Conservation (phyloP, 805 yeast genomes). For the Myxozyma neotropica region DNA sequence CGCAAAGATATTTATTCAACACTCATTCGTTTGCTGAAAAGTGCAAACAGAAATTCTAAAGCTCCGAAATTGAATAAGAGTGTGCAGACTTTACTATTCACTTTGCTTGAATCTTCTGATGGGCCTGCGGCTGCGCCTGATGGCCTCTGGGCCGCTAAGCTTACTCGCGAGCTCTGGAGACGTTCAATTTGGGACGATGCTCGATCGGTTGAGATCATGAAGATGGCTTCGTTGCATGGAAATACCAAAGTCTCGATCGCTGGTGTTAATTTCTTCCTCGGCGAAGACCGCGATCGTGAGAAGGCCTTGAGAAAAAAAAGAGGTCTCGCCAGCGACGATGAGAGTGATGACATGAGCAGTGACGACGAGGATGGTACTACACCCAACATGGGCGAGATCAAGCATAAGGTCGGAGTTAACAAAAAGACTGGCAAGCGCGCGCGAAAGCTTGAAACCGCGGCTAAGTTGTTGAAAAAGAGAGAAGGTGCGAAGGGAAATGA, state of each 20-base stretch:
- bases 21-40: constrained; percentile 73
- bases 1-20: constrained; percentile 82
- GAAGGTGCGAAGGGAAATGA: constrained; percentile 49
- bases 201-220: constrained; percentile 95
- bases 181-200: constrained; percentile 98
- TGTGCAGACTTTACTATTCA: constrained; percentile 90
- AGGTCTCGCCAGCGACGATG: constrained; percentile 56
- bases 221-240: constrained; percentile 87
- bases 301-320: constrained; percentile 71
- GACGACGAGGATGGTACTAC: constrained; percentile 20
- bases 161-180: constrained; percentile 95
- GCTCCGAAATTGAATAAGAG: constrained; percentile 86
- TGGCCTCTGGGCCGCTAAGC: constrained; percentile 94
- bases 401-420: constrained; percentile 80
- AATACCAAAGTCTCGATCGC: constrained; percentile 85
- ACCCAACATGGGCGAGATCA: constrained; percentile 45
- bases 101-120: constrained; percentile 59
- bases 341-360: constrained; percentile 47
- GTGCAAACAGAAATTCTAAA: constrained; percentile 84
- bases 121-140: constrained; percentile 54
- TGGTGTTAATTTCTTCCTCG: constrained; percentile 87
- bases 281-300: constrained; percentile 93
- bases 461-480: constrained; percentile 63
- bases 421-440: constrained; percentile 80
- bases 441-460: constrained; percentile 75